Conservation (phyloP, 768 basidiomycete species). For the Amanita pseudoporphyria region DNA sequence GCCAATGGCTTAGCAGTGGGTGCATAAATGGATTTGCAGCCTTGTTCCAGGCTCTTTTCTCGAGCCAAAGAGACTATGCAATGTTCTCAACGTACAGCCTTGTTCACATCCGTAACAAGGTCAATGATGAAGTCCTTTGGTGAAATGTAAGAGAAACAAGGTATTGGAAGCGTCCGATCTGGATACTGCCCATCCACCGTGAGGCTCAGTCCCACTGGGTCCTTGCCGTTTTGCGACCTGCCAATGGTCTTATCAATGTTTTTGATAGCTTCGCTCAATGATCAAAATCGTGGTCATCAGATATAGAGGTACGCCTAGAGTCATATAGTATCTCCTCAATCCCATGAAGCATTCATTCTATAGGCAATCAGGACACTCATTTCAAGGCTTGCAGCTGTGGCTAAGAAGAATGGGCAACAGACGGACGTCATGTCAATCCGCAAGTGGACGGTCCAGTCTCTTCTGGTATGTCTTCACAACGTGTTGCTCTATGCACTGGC, state of each 20-base stretch:
- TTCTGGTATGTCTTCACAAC: no score
- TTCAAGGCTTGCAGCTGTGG: no score
- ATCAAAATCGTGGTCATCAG: no score
- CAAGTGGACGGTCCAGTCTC: no score
- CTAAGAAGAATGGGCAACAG: no score
- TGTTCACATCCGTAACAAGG: constrained; percentile 8
- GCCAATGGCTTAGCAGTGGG: constrained; percentile 13
- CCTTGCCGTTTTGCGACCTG: constrained; percentile 15
- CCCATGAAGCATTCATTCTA: no score
- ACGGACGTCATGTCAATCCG: no score
- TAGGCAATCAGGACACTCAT: no score
- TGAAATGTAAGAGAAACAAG: background rate
- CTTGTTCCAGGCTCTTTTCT: constrained; percentile 7
- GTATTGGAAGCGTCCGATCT: constrained; percentile 20
- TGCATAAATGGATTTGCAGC: constrained; percentile 17
- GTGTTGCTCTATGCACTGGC: no score
- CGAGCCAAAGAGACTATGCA: background rate
- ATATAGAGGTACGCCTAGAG: no score
- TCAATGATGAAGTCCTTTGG: constrained; percentile 14
- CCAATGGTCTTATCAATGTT: constrained; percentile 12
- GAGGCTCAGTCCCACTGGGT: constrained; percentile 22
- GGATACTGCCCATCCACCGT: constrained; percentile 26
- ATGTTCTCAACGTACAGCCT: constrained; percentile 7
- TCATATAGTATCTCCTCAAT: no score
- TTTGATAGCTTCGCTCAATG: constrained; percentile 31